Evolutionary conservation across 345 rosid genomes (phyloP), one percentile per base, ranked within the genome.

Genomic region (Combretum micranthum): DNA sequence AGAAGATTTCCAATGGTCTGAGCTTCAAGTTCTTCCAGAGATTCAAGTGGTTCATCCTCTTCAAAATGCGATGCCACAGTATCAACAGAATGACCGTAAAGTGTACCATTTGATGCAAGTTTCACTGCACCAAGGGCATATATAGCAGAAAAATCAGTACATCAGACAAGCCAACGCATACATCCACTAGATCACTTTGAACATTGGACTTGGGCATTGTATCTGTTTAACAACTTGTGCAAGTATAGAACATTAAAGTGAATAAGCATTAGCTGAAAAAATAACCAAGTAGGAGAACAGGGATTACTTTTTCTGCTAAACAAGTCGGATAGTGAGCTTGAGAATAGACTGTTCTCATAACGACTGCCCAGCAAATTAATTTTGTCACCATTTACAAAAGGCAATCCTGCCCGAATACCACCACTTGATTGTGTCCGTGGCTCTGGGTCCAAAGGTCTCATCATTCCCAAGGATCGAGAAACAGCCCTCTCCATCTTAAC

Each of bases 331-430:
- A 92, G 55, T 13, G 98, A 88, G 78, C 96, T 85, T 32, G 98
- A 92, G 73, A 92, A 92, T 56, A 92, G 81, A 71, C 97, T 83
- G 75, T 86, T 88, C 75, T 86, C 96, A 68, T 79, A 72, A 75
- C 79, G 80, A 52, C 68, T 69, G 56, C 76, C 80, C 65, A 60
- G 78, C 42, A 64, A 56, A 53, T 64, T 54, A 61, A 52, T 77
- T 55, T 60, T 52, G 50, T 72, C 75, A 61, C 67, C 72, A 60
- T 66, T 72, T 21, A 63, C 37, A 67, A 63, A 68, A 71, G 14
- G 65, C 55, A 75, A 58, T 18, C 73, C 55, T 20, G 67, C 70
- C 66, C 58, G 72, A 62, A 49, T 61, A 58, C 64, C 56, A 51
- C 71, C 64, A 69, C 72, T 78, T 59, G 82, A 66, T 74, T 77